phyloP scores from a whole-genome alignment of 1,139 yeast species.

The Suhomyces chickasaworum region DNA sequence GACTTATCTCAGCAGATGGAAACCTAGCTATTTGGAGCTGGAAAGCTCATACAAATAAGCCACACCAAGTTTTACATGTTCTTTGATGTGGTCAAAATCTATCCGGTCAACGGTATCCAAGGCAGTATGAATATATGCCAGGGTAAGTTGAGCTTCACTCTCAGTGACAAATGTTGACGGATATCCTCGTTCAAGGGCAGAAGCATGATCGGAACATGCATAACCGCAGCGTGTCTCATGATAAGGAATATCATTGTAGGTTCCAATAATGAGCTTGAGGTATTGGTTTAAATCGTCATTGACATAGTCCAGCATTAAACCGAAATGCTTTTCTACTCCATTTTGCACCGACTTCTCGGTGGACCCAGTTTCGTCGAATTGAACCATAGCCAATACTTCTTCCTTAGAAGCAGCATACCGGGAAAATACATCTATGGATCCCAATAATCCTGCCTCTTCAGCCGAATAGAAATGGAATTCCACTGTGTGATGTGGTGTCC shows the following conservation, averaged over 20 bases:
- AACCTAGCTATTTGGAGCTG: neutral
- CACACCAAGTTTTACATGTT: constrained; percentile 74
- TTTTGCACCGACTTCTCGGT: constrained; percentile 55
- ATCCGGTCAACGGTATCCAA: constrained; percentile 82
- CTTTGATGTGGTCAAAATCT: constrained; percentile 43
- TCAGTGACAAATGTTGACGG: constrained; percentile 86
- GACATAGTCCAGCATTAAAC: constrained; percentile 80
- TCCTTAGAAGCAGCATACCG: constrained; percentile 49
- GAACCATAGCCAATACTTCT: constrained; percentile 79
- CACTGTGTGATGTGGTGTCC: constrained; percentile 67
- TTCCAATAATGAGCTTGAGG: constrained; percentile 58
- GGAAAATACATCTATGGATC: constrained; percentile 77
- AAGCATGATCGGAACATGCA: constrained; percentile 91
- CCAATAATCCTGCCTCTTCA: constrained; percentile 90
- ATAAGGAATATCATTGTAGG: constrained; percentile 67
- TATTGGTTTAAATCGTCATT: constrained; percentile 60
- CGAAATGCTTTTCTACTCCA: constrained; percentile 69
- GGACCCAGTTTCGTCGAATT: constrained; percentile 95
- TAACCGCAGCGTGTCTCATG: constrained; percentile 84
- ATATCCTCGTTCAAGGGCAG: constrained; percentile 79
- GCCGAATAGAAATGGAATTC: constrained; percentile 96
- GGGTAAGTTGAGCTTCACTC: constrained; percentile 62
- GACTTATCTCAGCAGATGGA: neutral
- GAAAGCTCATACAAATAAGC: constrained; percentile 69
- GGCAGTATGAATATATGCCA: constrained; percentile 73